Percentiles rank a stretch among this genome's conserved stretches.
Conservation (phyloP, 2,329 filamentous ascomycete species). For the Cladophialophora psammophila region DNA sequence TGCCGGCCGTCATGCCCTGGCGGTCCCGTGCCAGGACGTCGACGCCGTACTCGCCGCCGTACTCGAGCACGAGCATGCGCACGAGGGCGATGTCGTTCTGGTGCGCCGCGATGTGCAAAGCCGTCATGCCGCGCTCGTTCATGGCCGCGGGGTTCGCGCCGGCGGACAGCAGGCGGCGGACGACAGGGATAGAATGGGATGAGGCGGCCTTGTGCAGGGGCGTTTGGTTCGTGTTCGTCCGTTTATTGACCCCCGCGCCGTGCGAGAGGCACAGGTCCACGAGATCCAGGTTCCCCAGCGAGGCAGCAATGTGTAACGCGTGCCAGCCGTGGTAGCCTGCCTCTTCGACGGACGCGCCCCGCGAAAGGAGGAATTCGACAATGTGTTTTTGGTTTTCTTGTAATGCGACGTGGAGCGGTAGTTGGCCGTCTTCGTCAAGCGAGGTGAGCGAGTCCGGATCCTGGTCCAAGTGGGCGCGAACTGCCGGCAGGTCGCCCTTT, state of each 20-base stretch:
- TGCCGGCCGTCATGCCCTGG: constrained; percentile 29
- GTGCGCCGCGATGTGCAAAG: constrained; percentile 52
- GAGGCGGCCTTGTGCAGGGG: constrained; percentile 39
- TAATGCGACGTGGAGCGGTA: constrained; percentile 37
- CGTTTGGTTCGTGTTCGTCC: constrained; percentile 36
- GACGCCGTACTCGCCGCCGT: constrained; percentile 44
- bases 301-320: constrained; percentile 40
- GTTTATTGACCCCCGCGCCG: constrained; percentile 28
- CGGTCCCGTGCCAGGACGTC: constrained; percentile 44
- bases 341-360: constrained; percentile 35
- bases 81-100: constrained; percentile 49
- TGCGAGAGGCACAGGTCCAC: constrained; percentile 34
- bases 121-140: constrained; percentile 48
- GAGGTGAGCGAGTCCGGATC: constrained; percentile 25
- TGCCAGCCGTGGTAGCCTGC: constrained; percentile 38
- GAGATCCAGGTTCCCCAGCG: constrained; percentile 35
- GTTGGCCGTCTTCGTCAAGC: constrained; percentile 35
- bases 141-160: constrained; percentile 47
- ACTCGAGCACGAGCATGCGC: constrained; percentile 47
- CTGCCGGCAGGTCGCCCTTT: constrained; percentile 24
- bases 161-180: constrained; percentile 46
- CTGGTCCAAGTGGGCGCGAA: constrained; percentile 24
- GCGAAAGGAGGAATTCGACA: constrained; percentile 35
- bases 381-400: constrained; percentile 31
- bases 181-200: constrained; percentile 29